Percentiles rank a stretch among this genome's conserved stretches.
phyloP scores from a whole-genome alignment of 192 early-diverging fungal genomes.

The Backusella westeae region DNA sequence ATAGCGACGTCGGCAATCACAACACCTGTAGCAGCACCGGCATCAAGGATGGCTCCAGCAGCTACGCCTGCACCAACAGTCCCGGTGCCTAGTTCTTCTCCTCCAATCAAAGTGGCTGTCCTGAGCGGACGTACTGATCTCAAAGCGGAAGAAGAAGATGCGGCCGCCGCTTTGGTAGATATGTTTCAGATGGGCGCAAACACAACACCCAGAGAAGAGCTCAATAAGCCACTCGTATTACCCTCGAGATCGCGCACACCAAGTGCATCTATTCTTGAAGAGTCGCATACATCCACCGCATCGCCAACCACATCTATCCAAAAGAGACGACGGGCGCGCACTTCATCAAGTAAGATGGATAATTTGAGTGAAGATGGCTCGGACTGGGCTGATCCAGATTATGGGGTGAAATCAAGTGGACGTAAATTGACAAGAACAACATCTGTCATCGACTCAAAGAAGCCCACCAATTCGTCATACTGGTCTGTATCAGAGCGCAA shows the following conservation, averaged over 20 bases:
- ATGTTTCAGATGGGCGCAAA: slow-evolving; percentile 37
- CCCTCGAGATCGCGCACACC: slow-evolving; percentile 14
- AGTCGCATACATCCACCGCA: background rate
- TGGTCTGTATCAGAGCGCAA: slow-evolving; percentile 84
- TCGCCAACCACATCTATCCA: background rate
- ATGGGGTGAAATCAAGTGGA: background rate
- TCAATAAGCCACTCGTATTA: background rate
- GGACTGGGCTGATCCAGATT: slow-evolving; percentile 18
- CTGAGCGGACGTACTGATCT: slow-evolving; percentile 16
- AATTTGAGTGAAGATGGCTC: slow-evolving; percentile 1
- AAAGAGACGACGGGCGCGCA: slow-evolving; percentile 15
- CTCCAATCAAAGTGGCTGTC: background rate
- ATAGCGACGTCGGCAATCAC: background rate
- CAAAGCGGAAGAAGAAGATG: slow-evolving; percentile 41
- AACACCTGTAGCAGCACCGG: background rate
- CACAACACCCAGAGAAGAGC: background rate
- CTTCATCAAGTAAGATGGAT: slow-evolving; percentile 23
- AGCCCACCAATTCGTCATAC: slow-evolving; percentile 68
- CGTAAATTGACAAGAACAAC: slow-evolving; percentile 3
- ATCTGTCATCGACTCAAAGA: slow-evolving; percentile 11
- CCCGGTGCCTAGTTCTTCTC: background rate
- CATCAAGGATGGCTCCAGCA: background rate
- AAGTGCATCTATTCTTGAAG: background rate
- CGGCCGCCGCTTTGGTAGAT: slow-evolving; percentile 37
- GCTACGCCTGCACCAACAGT: background rate